Percentiles rank a stretch among this genome's conserved stretches.
Evolutionary conservation across 1,284 basidiomycete species (phyloP).

Genomic region (Cystobasidium slooffiae): DNA sequence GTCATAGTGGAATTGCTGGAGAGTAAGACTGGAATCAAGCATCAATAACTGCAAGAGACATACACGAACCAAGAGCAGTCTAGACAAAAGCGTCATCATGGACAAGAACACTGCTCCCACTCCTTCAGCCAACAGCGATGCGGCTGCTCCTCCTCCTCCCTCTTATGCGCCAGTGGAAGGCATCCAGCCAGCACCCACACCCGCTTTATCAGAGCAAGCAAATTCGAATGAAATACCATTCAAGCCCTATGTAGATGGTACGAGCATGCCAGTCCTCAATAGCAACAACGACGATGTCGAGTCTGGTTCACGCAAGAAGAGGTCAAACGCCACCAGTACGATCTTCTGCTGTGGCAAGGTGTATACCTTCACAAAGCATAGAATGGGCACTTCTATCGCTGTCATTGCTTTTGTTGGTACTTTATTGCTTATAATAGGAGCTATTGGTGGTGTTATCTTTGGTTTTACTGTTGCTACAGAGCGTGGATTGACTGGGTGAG

Average conservation of each 20-base stretch:
- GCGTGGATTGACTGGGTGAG: slow-evolving; percentile 36
- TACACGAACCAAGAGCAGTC: too few relatives aligned
- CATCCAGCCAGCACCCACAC: not conserved
- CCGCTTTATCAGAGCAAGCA: not conserved
- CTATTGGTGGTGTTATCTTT: slow-evolving; percentile 18
- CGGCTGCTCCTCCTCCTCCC: not conserved
- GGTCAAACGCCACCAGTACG: too few relatives aligned
- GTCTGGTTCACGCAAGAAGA: too few relatives aligned
- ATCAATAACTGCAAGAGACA: too few relatives aligned
- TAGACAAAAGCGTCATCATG: too few relatives aligned
- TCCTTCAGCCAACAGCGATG: too few relatives aligned
- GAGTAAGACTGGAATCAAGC: too few relatives aligned
- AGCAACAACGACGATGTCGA: not conserved
- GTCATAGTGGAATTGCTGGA: too few relatives aligned
- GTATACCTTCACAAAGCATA: too few relatives aligned
- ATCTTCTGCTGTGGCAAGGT: too few relatives aligned
- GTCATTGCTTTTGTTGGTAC: not conserved
- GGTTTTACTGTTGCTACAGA: slow-evolving; percentile 23
- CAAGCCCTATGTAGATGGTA: slow-evolving; percentile 8
- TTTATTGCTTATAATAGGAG: not conserved
- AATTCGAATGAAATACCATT: not conserved
- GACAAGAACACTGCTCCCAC: too few relatives aligned
- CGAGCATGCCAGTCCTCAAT: slow-evolving; percentile 31
- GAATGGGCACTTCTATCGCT: not conserved
- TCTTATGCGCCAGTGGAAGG: not conserved